Evolutionary conservation across 192 early-diverging fungal species (phyloP).

Genomic region (Chytriomyces sp.): DNA sequence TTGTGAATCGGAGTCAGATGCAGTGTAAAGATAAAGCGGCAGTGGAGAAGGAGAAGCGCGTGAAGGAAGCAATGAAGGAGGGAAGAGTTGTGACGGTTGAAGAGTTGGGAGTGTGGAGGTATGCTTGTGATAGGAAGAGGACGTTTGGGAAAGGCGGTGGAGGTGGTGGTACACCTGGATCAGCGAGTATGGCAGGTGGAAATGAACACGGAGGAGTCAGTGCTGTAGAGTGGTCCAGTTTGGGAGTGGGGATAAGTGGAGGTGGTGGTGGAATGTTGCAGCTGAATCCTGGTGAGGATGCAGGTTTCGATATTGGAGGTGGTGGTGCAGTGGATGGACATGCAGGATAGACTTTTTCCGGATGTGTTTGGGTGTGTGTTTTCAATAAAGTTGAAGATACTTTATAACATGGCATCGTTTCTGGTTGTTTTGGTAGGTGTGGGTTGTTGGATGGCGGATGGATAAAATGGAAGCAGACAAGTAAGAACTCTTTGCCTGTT

Average conservation of each 20-base stretch:
- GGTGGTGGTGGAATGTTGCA: no score
- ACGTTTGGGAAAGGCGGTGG: slow-evolving; percentile 6
- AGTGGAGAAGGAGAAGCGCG: slow-evolving; percentile 36
- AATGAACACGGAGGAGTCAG: not conserved
- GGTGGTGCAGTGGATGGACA: no score
- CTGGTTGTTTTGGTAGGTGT: no score
- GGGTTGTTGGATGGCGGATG: no score
- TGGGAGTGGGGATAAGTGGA: not conserved
- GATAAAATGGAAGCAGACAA: no score
- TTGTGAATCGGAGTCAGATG: slow-evolving; percentile 26
- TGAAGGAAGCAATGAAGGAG: slow-evolving; percentile 22
- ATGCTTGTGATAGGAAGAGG: slow-evolving; percentile 41
- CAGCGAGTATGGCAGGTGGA: not conserved
- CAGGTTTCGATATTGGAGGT: no score
- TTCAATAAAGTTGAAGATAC: no score
- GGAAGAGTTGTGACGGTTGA: slow-evolving; percentile 28
- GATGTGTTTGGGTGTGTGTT: no score
- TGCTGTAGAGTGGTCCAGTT: not conserved
- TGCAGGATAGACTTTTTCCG: no score
- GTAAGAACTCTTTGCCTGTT: no score
- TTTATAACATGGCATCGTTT: no score
- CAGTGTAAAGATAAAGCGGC: slow-evolving; percentile 42
- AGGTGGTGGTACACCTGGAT: not conserved
- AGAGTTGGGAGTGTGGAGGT: slow-evolving; percentile 38
- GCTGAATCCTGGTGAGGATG: no score